These are phyloP conservation scores for Claviceps africana DNA, from an alignment of 2,329 filamentous ascomycete genomes.

Conservation along the genomic window DNA sequence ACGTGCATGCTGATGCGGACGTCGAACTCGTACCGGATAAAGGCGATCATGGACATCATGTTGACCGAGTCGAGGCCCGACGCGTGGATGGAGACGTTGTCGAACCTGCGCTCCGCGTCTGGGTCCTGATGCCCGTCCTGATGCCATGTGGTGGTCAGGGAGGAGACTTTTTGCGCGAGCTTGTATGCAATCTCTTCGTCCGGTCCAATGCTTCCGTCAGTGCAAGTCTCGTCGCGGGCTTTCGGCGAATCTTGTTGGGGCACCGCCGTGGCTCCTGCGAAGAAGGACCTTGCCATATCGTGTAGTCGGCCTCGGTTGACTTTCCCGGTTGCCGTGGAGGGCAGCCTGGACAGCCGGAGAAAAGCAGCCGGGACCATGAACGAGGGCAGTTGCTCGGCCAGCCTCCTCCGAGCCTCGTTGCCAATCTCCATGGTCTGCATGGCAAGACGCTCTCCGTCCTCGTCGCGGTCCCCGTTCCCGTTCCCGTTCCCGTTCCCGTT, in stretches of 20 bases:
- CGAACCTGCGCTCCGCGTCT: not conserved
- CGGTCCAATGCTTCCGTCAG: not conserved
- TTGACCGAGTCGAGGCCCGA: not conserved
- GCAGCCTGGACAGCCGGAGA: slow-evolving; percentile 6
- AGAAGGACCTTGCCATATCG: slow-evolving; percentile 1
- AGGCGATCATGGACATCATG: not conserved
- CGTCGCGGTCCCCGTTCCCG: too few relatives aligned
- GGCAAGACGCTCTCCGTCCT: not conserved
- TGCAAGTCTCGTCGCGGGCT: not conserved
- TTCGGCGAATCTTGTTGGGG: not conserved
- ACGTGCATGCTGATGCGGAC: not conserved
- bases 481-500: too few relatives aligned
- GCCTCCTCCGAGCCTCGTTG: not conserved
- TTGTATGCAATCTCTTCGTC: not conserved
- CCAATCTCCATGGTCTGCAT: not conserved
- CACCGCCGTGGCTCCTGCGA: not conserved
- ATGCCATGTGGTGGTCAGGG: not conserved
- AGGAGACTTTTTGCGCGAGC: not conserved
- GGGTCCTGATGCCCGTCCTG: not conserved
- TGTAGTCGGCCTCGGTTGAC: slow-evolving; percentile 6
- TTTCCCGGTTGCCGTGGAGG: slow-evolving; percentile 7
- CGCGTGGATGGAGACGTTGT: not conserved
- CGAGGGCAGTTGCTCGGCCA: slow-evolving; percentile 4
- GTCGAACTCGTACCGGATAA: not conserved
- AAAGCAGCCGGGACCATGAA: slow-evolving; percentile 10